Base-by-base conservation (phyloP, 2,329 filamentous ascomycete genomes). In the Ophiocordyceps sinensis region DNA sequence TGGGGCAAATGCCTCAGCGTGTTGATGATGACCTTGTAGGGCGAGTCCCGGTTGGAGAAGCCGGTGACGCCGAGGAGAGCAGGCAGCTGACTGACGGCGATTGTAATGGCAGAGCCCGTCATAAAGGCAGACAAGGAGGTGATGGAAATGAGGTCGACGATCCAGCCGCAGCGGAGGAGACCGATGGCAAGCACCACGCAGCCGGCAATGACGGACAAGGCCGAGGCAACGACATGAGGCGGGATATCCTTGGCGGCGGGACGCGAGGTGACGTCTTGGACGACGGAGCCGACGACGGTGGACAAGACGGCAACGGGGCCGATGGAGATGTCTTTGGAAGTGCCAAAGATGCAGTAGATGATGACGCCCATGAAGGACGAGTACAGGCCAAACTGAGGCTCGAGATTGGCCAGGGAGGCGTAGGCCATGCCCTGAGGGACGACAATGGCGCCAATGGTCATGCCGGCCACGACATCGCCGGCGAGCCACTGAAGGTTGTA, bases 341-440 rank as follows among this genome's bases (percentile, higher is more conserved):
- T 98, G 29, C 88, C 91, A 55, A 96, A 96, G 56, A 95, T 83
- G 89, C 89, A 96, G 63, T 98, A 98, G 45, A 94, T 71, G 47
- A 94, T 60, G 14, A 94, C 88, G 39, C 89, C 91, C 73, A 95
- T 91, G 57, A 98, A 96, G 0, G 89, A 95, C 0, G 89, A 91
- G 45, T 65, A 66, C 1, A 96, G 73, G 40, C 89, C 89, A 54
- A 80, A 96, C 56, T 96, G 72, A 6, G 82, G 75, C 1, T 76
- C 71, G n/a, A 96, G 70, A 45, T 80, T 73, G 36, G 89, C 89
- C 23, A 96, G 71, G 45, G 79, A 70, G 28, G 89, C 88, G 62
- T 96, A 96, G 1, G 89, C 88, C 89, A 96, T 95, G 46, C 86
- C 82, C 58, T 96, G 89, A 6, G 89, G 89, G n/a, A 96, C 85